These are phyloP conservation scores for Bauhinia variegata DNA, from an alignment of 306 rosid species.

Conservation along the genomic window DNA sequence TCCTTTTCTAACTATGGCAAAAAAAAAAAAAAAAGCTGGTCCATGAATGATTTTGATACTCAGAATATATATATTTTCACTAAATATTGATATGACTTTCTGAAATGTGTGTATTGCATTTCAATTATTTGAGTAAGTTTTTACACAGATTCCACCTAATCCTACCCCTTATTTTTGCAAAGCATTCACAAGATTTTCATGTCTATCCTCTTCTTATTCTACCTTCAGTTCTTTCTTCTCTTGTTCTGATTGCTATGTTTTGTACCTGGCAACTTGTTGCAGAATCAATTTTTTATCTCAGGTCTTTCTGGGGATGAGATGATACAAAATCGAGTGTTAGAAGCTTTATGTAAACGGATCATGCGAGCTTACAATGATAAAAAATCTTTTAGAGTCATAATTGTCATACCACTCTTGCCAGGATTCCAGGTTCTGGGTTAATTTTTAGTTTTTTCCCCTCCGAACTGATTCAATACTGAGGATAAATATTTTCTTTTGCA, in stretches of 20 bases:
- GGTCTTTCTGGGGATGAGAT: conserved; percentile 91
- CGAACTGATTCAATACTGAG: conserved; percentile 17
- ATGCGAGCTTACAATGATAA: conserved; percentile 83
- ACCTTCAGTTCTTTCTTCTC: conserved; percentile 9
- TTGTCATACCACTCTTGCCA: conserved; percentile 94
- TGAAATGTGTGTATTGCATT: conserved; percentile 14
- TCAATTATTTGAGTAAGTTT: neutral
- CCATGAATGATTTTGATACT: conserved; percentile 15
- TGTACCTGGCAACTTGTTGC: conserved; percentile 50
- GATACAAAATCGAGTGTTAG: conserved; percentile 89
- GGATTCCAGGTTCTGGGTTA: conserved; percentile 85
- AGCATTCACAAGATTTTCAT: neutral
- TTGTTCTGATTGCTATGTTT: conserved; percentile 41
- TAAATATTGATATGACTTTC: conserved; percentile 4
- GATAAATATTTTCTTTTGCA: conserved; percentile 25
- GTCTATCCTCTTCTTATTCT: conserved; percentile 11
- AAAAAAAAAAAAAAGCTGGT: too few species aligned
- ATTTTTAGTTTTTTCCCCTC: conserved; percentile 17
- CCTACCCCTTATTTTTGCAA: too few species aligned
- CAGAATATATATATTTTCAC: neutral
- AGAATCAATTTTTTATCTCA: conserved; percentile 98
- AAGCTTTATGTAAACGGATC: conserved; percentile 76
- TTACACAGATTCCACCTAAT: too few species aligned
- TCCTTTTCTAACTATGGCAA: too few species aligned
- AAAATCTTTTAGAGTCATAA: conserved; percentile 82